Percentiles rank a stretch among this genome's conserved stretches.
These are phyloP conservation scores for Serpula lacrymans DNA, from an alignment of 768 basidiomycete genomes.

Conservation along the genomic window DNA sequence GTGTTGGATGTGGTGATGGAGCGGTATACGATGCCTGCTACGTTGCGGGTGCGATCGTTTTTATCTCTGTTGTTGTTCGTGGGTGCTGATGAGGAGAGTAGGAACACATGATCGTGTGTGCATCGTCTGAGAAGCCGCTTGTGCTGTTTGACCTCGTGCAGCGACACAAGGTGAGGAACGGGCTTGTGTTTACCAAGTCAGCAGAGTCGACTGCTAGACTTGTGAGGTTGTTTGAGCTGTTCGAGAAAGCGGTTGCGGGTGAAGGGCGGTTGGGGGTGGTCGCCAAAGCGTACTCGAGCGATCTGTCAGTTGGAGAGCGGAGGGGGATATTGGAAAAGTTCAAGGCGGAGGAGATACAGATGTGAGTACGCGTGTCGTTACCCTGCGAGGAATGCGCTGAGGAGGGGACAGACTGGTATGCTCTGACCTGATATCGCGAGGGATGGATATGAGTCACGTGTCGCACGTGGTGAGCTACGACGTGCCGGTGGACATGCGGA, in stretches of 20 bases:
- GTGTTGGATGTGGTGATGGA: slow-evolving; percentile 62
- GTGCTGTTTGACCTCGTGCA: slow-evolving; percentile 86
- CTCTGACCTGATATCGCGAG: slow-evolving; percentile 93
- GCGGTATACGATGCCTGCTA: slow-evolving; percentile 77
- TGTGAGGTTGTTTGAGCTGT: slow-evolving; percentile 76
- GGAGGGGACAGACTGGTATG: slow-evolving; percentile 73
- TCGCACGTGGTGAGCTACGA: slow-evolving; percentile 95
- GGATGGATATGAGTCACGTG: slow-evolving; percentile 91
- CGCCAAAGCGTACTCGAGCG: slow-evolving; percentile 82
- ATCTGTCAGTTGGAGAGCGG: slow-evolving; percentile 70
- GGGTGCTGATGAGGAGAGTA: slow-evolving; percentile 26
- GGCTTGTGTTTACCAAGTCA: slow-evolving; percentile 95
- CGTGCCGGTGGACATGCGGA: slow-evolving; percentile 93
- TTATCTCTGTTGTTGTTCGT: slow-evolving; percentile 2
- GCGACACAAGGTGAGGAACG: slow-evolving; percentile 54
- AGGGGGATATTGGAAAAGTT: slow-evolving; percentile 78
- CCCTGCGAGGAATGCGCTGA: slow-evolving; percentile 1
- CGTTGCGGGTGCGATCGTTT: slow-evolving; percentile 60
- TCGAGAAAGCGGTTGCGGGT: slow-evolving; percentile 49
- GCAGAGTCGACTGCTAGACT: slow-evolving; percentile 87
- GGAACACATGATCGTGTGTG: slow-evolving; percentile 87
- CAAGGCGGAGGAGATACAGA: slow-evolving; percentile 72
- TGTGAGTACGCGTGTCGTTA: slow-evolving; percentile 47
- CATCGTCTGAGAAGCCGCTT: slow-evolving; percentile 80
- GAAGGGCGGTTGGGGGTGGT: slow-evolving; percentile 32